Conservation (phyloP, 768 basidiomycete genomes). For the Thelephora ganbajun region DNA sequence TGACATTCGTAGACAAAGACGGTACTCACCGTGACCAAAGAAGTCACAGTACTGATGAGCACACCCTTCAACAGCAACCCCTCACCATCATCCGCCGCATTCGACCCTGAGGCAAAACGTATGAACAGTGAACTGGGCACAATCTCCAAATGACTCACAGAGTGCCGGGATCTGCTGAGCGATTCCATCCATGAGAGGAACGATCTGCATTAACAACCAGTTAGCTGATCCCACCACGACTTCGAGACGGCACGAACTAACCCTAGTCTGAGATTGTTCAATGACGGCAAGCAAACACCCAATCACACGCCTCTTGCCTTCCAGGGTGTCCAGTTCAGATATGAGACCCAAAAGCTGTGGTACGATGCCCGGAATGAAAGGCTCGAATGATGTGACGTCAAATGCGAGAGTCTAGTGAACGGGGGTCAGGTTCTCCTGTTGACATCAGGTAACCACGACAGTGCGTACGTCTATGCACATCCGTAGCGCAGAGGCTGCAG, state of each 20-base stretch:
- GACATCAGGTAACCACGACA: constrained; percentile 6
- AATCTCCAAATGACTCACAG: constrained; percentile 34
- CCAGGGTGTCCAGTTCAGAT: constrained; percentile 58
- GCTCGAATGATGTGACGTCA: constrained; percentile 46
- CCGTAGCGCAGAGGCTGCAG: constrained; percentile 64
- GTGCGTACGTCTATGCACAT: constrained; percentile 74
- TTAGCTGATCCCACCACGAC: neutral
- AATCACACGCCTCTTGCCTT: constrained; percentile 66
- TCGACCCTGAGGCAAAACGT: constrained; percentile 4
- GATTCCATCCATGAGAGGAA: constrained; percentile 49
- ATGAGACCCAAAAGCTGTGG: constrained; percentile 57
- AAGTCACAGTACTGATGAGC: constrained; percentile 55
- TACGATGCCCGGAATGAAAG: constrained; percentile 47
- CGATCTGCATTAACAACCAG: constrained; percentile 35
- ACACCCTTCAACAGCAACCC: constrained; percentile 63
- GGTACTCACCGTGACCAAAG: constrained; percentile 45
- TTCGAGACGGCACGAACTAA: constrained; percentile 10
- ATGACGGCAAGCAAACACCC: constrained; percentile 57
- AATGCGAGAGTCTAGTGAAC: constrained; percentile 46
- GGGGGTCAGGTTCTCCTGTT: neutral
- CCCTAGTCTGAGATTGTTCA: constrained; percentile 27
- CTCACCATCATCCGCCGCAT: constrained; percentile 48
- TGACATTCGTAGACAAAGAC: neutral
- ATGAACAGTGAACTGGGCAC: neutral
- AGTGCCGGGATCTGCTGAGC: constrained; percentile 51